Conservation (phyloP, 768 basidiomycete species). For the Trametes cingulata region DNA sequence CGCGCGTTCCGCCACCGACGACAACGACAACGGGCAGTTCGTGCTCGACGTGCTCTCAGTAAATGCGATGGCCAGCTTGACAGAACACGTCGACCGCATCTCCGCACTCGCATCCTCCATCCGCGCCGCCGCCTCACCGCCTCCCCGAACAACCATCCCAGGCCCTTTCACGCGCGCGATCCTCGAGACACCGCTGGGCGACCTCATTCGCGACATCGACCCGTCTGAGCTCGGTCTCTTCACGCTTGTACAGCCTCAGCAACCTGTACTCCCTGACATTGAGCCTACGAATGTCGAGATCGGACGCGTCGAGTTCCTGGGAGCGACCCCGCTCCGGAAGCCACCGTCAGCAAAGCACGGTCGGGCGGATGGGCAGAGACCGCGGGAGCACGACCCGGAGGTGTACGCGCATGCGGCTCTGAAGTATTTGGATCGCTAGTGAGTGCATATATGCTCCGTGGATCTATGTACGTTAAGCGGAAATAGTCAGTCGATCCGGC, state of each 20-base stretch:
- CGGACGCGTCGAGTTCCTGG: conserved; percentile 63
- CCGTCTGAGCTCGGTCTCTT: conserved; percentile 79
- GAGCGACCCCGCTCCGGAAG: conserved; percentile 67
- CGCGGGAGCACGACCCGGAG: conserved; percentile 63
- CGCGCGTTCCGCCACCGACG: background rate
- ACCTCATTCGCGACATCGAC: conserved; percentile 80
- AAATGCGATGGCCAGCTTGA: conserved; percentile 35
- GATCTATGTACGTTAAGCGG: background rate
- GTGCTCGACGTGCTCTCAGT: background rate
- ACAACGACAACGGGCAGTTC: background rate
- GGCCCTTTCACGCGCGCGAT: conserved; percentile 66
- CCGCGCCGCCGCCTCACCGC: conserved; percentile 28
- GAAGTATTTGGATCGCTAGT: conserved; percentile 80
- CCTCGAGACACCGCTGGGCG: conserved; percentile 61
- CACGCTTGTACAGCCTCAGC: conserved; percentile 46
- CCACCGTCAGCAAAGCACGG: conserved; percentile 44
- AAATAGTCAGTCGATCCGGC: conserved; percentile 45
- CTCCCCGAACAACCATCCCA: conserved; percentile 17
- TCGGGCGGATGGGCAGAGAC: conserved; percentile 32
- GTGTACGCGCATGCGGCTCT: conserved; percentile 74
- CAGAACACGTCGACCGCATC: conserved; percentile 71
- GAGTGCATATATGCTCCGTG: conserved; percentile 33
- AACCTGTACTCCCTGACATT: conserved; percentile 27
- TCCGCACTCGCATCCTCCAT: conserved; percentile 53
- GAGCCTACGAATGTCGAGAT: conserved; percentile 43